Evolutionary conservation across 495 filamentous ascomycete species (phyloP), one percentile per base, ranked within the genome.

Genomic region (Penicillium egyptiacum): DNA sequence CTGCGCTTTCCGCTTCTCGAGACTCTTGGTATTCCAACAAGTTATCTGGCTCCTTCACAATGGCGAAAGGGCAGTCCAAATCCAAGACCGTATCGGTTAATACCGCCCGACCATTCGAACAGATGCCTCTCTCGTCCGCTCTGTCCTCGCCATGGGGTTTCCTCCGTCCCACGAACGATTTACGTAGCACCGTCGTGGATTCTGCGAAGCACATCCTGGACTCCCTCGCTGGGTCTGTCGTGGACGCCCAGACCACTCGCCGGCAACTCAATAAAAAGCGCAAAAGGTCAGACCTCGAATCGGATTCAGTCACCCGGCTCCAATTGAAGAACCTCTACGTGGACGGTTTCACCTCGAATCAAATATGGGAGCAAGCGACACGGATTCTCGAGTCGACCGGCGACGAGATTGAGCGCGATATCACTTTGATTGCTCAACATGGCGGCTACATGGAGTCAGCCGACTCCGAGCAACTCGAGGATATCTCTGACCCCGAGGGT

Each of bases 301-400:
- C 70, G 52, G 67, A 74, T 53, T 57, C 69, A 59, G 69, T 71
- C 53, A 58, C 49, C 72, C 82, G 17, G 69, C 67, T 93, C 56
- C 88, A 88, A 58, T 72, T 93, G 56, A 82, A 86, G 64, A 88
- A 88, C 70, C 72, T 98, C 20, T 86, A 98, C 70, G 77, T 89
- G 28, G 86, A 96, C 26, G 94, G 93, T 0, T 96, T 98, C 70
- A 88, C 86, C 56, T 84, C 88, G 22, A 84, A 85, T 44, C 94
- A 98, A 73, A 85, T 98, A 17, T 98, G 92, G 91, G 90, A 96
- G 67, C 94, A 98, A 73, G 90, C 91, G 5, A 86, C 81, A 60
- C 84, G 88, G 67, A 88, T 98, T 20, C 58, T 78, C 25, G 68
- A 72, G 43, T 74, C 70, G 10, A 64, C 74, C 19, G 63, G 65